Base-by-base conservation (phyloP, 148 eudicot genomes). In the Bassia scoparia region DNA sequence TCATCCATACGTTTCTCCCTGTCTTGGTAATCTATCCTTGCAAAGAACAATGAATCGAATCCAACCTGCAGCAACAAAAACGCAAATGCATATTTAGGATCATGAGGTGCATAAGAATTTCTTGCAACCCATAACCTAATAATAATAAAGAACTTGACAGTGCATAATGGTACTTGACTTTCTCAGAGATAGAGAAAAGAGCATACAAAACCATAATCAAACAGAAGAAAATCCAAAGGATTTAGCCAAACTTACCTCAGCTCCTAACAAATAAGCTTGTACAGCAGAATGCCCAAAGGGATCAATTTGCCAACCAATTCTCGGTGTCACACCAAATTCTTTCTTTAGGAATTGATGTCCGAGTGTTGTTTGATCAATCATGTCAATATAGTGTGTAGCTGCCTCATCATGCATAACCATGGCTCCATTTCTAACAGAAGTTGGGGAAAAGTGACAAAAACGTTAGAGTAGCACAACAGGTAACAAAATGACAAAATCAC, bases 271-370 rank as follows among this genome's bases (percentile, higher is more conserved):
- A 82, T 92, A 96, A 72, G 94, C 99, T 83, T 96, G 99, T 71
- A 96, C 94, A 26, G 99, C 99, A 30, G 99, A 92, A 87, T 96
- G 99, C 60, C 99, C 99, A 86, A 96, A 96, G 5, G 99, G 99
- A 58, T 96, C 99, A 44, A 96, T 92, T 81, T 96, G 99, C 99
- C 99, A 96, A 70, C 99, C 99, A 67, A 92, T 87, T 87, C 99
- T 86, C 3, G 99, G 99, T 61, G 87, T 86, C 66, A 96, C 85
- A 73, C 92, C 90, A 70, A 96, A 96, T 64, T 86, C 85, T 49
- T 87, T 78, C 81, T 90, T 96, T 13, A 96, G 80, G 71, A 83
- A 96, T 44, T 67, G 81, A 65, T 96, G 99, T 63, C 99, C 99
- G 30, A 87, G 80, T 43, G 99, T 92, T 74, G 99, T 96, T 76